Evolutionary conservation across 2,329 filamentous ascomycete genomes (phyloP).

Genomic region (Hypomyces perniciosus): DNA sequence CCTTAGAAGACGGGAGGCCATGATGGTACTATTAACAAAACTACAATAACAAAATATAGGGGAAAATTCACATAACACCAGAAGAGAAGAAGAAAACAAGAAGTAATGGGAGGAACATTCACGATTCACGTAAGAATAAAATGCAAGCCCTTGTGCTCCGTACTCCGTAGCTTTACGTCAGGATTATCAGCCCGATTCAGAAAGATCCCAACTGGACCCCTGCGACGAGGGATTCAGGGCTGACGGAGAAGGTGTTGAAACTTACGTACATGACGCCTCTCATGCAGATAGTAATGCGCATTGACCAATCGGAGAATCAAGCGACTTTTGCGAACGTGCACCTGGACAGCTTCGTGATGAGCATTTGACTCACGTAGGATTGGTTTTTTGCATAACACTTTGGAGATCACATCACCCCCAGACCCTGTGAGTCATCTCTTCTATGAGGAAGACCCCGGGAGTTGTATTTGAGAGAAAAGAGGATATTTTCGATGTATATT

Average conservation of each 20-base stretch:
- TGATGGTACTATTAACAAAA: neutral
- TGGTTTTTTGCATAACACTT: no score
- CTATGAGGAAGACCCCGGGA: no score
- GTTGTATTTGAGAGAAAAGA: no score
- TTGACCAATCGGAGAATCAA: neutral
- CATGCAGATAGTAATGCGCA: neutral
- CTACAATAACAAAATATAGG: neutral
- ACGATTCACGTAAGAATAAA: neutral
- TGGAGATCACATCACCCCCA: no score
- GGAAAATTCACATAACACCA: neutral
- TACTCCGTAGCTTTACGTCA: neutral
- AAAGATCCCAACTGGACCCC: no score
- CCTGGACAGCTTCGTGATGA: no score
- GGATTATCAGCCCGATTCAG: neutral
- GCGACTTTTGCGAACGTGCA: no score
- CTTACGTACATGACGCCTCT: neutral
- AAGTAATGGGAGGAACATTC: neutral
- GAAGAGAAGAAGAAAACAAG: neutral
- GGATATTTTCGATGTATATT: no score
- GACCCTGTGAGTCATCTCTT: no score
- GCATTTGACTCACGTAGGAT: no score
- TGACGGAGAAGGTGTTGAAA: neutral
- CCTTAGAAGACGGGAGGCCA: slow-evolving; percentile 4
- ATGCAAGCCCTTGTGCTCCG: neutral
- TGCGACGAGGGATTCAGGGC: neutral